Base-by-base conservation (phyloP, 495 filamentous ascomycete species). In the Talaromyces trachyspermus region DNA sequence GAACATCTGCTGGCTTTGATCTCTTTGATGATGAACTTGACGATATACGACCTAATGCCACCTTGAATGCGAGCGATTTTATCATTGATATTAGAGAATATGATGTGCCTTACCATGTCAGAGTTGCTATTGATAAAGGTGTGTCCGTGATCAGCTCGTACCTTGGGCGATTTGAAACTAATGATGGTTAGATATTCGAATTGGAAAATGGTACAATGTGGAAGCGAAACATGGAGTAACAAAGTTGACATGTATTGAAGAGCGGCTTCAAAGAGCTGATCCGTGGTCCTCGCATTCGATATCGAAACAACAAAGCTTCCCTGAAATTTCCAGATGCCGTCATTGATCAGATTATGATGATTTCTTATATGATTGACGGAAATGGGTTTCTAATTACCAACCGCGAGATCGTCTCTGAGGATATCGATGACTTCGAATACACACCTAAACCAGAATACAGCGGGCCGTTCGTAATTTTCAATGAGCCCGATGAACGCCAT, bases 351-450 rank as follows among this genome's bases (percentile, higher is more conserved):
- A 83, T 99, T 54, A 99, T 99, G 91, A 99, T 99, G 92, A 94
- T 99, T 55, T 97, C 94, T 12, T 99, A 97, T 68, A 99, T 99
- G 92, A 97, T 99, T 53, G 92, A 99, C 56, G 92, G 94, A 1
- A 91, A 95, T 66, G 92, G 92, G 11, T 97, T 99, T 60, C 69
- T 99, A 5, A 96, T 99, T 60, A 99, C 94, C 5, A 99, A 99
- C 62, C 80, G 94, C 52, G 91, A 97, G 64, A 94, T 99, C 48
- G 88, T 99, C 9, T 95, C 94, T 0, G 90, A 97, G 61, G 89
- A 99, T 60, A 99, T 99, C 54, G 72, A 84, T 36, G 94, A 99
- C 63, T 99, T 99, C 57, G 92, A 99, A 53, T 99, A 99, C 59
- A 96, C 90, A 0, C 92, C 92, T 1, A 95, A 86, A 56, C 90